These are phyloP conservation scores for Metschnikowia picachoensis DNA, from an alignment of 805 yeast genomes.

Conservation along the genomic window DNA sequence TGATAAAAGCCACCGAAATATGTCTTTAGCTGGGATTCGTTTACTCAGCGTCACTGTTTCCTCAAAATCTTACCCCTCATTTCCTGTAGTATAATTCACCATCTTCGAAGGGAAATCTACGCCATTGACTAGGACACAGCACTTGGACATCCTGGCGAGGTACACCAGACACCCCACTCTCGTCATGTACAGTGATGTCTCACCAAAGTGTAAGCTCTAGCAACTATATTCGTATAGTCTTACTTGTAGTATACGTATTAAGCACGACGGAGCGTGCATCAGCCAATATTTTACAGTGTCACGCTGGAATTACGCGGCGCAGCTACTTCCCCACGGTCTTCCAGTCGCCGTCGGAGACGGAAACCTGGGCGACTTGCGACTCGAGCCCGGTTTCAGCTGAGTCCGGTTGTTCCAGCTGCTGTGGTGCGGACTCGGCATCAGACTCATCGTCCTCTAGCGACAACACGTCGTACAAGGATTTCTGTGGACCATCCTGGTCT, in stretches of 20 bases:
- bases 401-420: neutral
- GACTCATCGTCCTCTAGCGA: conserved; percentile 16
- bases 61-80: too few species aligned
- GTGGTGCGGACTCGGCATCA: conserved; percentile 5
- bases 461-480: conserved; percentile 19
- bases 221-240: too few species aligned
- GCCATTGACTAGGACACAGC: too few species aligned
- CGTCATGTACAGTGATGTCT: too few species aligned
- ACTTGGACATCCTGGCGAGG: too few species aligned
- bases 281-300: conserved; percentile 7
- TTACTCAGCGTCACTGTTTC: too few species aligned
- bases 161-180: too few species aligned
- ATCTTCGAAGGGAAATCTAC: too few species aligned
- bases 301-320: neutral
- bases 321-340: conserved; percentile 9
- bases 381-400: conserved; percentile 15
- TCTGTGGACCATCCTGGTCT: conserved; percentile 15
- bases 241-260: conserved; percentile 2
- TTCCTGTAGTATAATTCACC: too few species aligned
- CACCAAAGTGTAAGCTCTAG: too few species aligned
- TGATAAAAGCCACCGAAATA: too few species aligned
- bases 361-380: conserved; percentile 12
- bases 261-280: neutral
- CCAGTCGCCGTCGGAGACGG: conserved; percentile 12
- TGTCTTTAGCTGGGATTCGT: too few species aligned